phyloP scores from a whole-genome alignment of 2,329 filamentous ascomycete genomes.

The Clarireedia monteithiana region DNA sequence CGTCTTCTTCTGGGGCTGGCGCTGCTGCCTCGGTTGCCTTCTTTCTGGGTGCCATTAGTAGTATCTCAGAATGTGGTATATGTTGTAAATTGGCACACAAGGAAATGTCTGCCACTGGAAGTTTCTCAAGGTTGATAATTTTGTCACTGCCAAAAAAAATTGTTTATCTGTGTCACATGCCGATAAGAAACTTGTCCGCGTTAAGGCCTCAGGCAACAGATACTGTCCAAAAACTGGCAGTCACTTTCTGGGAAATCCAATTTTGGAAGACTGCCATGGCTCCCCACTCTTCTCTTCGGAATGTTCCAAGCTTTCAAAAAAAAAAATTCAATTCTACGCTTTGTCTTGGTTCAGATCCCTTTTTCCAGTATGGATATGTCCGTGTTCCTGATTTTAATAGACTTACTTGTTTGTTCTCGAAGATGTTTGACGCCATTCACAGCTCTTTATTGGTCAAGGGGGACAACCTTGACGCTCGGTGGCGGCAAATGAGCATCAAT shows the following conservation, averaged over 20 bases:
- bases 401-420: neutral
- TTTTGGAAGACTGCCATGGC: neutral
- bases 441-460: neutral
- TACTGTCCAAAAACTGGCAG: neutral
- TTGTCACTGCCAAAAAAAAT: neutral
- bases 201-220: neutral
- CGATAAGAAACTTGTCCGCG: neutral
- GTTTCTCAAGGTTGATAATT: slow-evolving; percentile 1
- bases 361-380: neutral
- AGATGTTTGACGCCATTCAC: neutral
- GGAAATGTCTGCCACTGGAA: neutral
- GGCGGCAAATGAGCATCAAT: slow-evolving; percentile 2
- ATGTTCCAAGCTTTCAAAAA: neutral
- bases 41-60: slow-evolving; percentile 22
- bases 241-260: neutral
- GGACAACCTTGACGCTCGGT: neutral
- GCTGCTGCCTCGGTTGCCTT: slow-evolving; percentile 11
- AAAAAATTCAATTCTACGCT: too few relatives aligned
- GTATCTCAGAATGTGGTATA: neutral
- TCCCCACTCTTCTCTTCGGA: neutral
- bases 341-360: neutral
- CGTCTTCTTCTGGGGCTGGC: slow-evolving; percentile 18
- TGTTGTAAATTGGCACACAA: slow-evolving; percentile 2
- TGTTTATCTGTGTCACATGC: slow-evolving; percentile 2
- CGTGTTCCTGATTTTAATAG: neutral